Conservation (phyloP, 1,139 yeast species). For the Trichomonascaceae sp. region DNA sequence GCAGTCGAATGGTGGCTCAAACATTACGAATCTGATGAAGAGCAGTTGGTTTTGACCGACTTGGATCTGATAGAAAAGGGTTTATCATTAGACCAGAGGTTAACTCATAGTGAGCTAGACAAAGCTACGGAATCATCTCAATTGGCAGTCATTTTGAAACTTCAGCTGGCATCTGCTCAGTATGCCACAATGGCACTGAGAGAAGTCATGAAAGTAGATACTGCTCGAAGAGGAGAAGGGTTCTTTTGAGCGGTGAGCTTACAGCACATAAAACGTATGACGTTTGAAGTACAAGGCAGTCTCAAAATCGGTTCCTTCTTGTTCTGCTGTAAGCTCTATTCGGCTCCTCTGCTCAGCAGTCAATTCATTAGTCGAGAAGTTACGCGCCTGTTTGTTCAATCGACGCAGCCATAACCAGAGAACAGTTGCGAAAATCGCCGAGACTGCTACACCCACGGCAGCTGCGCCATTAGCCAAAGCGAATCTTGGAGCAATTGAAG, state of each 20-base stretch:
- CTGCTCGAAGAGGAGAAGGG: slow-evolving; percentile 57
- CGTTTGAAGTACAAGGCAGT: slow-evolving; percentile 8
- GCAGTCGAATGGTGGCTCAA: slow-evolving; percentile 59
- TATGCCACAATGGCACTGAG: slow-evolving; percentile 98
- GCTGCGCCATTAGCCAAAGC: slow-evolving; percentile 11
- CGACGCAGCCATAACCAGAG: slow-evolving; percentile 8
- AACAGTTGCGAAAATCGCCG: slow-evolving; percentile 6
- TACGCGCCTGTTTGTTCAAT: slow-evolving; percentile 9
- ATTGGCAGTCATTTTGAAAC: slow-evolving; percentile 65
- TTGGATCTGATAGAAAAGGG: slow-evolving; percentile 53
- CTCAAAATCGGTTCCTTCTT: slow-evolving; percentile 10
- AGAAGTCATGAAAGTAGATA: slow-evolving; percentile 81
- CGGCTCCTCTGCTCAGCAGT: slow-evolving; percentile 7
- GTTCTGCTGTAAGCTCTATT: slow-evolving; percentile 8
- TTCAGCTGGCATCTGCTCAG: slow-evolving; percentile 79
- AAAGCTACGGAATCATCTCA: slow-evolving; percentile 42
- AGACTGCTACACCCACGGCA: slow-evolving; percentile 7
- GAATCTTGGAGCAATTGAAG: slow-evolving; percentile 4
- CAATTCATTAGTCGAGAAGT: slow-evolving; percentile 2
- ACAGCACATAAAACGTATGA: slow-evolving; percentile 7
- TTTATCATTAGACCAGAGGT: slow-evolving; percentile 23
- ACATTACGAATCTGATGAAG: slow-evolving; percentile 54
- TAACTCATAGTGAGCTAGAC: slow-evolving; percentile 4
- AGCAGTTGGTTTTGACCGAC: slow-evolving; percentile 77
- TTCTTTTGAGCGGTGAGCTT: slow-evolving; percentile 6